A percentile compares a stretch with the other conserved stretches of the same genome.
phyloP scores from a whole-genome alignment of 257 asterid genomes.

The Catharanthus roseus region DNA sequence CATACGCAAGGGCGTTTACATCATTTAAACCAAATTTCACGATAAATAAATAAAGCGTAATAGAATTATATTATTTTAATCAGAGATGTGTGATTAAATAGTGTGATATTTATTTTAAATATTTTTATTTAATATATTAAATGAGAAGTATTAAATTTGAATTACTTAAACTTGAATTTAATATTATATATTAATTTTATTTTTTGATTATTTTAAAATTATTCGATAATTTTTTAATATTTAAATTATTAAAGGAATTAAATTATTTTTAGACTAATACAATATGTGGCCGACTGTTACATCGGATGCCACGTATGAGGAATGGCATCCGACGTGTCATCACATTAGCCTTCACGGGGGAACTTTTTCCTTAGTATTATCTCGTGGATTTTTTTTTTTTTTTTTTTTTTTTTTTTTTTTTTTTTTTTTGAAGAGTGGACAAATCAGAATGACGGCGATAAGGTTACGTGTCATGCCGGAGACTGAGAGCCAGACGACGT shows the following conservation, averaged over 20 bases:
- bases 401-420: not conserved
- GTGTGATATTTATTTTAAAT: too few species aligned
- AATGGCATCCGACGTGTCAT: constrained; percentile 20
- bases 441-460: constrained; percentile 29
- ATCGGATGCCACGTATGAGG: constrained; percentile 20
- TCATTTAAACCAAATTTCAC: constrained; percentile 1
- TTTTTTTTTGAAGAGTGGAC: not conserved
- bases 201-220: too few species aligned
- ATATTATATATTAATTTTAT: too few species aligned
- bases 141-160: too few species aligned
- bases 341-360: constrained; percentile 6
- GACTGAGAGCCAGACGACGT: constrained; percentile 25
- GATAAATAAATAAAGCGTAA: too few species aligned
- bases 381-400: not conserved
- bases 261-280: too few species aligned
- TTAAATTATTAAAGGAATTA: too few species aligned
- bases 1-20: not conserved
- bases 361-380: constrained; percentile 20
- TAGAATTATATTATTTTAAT: too few species aligned
- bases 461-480: constrained; percentile 16
- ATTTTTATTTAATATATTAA: too few species aligned
- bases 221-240: too few species aligned
- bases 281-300: constrained; percentile 5
- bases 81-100: too few species aligned
- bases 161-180: too few species aligned